A percentile compares a stretch with the other conserved stretches of the same genome.
Evolutionary conservation across 345 rosid genomes (phyloP).

Genomic region (Ceriops decandra): DNA sequence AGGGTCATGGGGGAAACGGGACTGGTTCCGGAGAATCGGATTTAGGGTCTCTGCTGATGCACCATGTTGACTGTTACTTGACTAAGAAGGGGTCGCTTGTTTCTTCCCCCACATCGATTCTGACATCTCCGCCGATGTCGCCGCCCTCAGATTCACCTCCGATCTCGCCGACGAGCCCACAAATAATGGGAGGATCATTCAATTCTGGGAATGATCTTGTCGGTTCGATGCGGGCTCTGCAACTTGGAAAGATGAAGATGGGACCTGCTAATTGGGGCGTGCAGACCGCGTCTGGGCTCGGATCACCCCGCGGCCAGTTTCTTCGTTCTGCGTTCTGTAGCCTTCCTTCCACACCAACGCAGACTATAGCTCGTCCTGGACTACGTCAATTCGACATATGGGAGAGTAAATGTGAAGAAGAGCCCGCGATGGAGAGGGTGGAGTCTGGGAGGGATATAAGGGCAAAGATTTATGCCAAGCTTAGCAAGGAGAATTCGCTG

Average conservation of each 20-base stretch:
- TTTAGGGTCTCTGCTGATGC: constrained; percentile 8
- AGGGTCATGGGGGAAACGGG: constrained; percentile 5
- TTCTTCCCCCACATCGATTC: constrained; percentile 50
- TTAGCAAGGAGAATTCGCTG: constrained; percentile 51
- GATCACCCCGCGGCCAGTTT: constrained; percentile 35
- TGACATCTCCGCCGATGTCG: constrained; percentile 38
- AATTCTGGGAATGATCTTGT: constrained; percentile 32
- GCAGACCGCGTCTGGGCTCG: constrained; percentile 31
- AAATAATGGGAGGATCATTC: constrained; percentile 11
- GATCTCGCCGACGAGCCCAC: constrained; percentile 37
- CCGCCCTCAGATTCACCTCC: constrained; percentile 59
- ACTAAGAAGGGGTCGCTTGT: constrained; percentile 11
- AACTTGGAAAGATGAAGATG: constrained; percentile 28
- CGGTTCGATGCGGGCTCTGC: constrained; percentile 42
- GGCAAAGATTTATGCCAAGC: constrained; percentile 46
- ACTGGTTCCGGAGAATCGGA: constrained; percentile 9
- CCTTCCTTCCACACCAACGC: constrained; percentile 35
- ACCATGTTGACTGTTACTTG: constrained; percentile 11
- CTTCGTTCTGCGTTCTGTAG: constrained; percentile 29
- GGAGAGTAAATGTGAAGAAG: constrained; percentile 35
- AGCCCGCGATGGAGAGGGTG: constrained; percentile 56
- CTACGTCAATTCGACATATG: constrained; percentile 26
- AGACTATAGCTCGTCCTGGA: constrained; percentile 17
- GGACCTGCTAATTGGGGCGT: constrained; percentile 32
- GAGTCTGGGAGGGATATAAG: constrained; percentile 64